A percentile compares a stretch with the other conserved stretches of the same genome.
Conservation (phyloP, 305 asterid genomes). For the Stenogyne calaminthoides region DNA sequence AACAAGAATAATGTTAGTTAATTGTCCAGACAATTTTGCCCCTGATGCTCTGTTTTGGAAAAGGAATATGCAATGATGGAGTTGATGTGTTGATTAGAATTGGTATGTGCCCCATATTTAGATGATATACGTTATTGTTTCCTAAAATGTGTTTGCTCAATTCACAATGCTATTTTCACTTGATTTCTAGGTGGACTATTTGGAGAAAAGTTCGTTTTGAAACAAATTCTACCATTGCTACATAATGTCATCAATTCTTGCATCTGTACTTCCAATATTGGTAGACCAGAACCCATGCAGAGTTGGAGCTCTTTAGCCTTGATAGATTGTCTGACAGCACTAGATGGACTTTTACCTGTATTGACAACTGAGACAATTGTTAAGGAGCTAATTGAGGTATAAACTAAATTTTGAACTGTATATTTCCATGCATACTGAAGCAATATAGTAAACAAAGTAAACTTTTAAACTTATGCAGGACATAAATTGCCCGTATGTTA, state of each 20-base stretch:
- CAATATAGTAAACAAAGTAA: slow-evolving; percentile 22
- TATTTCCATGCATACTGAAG: slow-evolving; percentile 24
- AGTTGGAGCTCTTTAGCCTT: slow-evolving; percentile 84
- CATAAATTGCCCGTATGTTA: slow-evolving; percentile 60
- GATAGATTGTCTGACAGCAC: slow-evolving; percentile 65
- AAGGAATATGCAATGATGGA: slow-evolving; percentile 91
- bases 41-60: slow-evolving; percentile 87
- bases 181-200: slow-evolving; percentile 73
- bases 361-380: slow-evolving; percentile 66
- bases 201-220: slow-evolving; percentile 75
- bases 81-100: slow-evolving; percentile 85
- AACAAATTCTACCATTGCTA: slow-evolving; percentile 81
- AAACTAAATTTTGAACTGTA: slow-evolving; percentile 6
- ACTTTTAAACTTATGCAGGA: slow-evolving; percentile 56
- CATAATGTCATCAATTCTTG: slow-evolving; percentile 62
- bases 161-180: slow-evolving; percentile 29
- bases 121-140: slow-evolving; percentile 22
- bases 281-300: slow-evolving; percentile 79
- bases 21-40: slow-evolving; percentile 84
- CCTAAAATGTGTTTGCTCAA: slow-evolving; percentile 24
- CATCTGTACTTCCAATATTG: slow-evolving; percentile 51
- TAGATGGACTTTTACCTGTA: slow-evolving; percentile 77
- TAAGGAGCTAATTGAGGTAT: slow-evolving; percentile 88
- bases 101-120: slow-evolving; percentile 51
- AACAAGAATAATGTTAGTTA: slow-evolving; percentile 23